Evolutionary conservation across 805 yeast genomes (phyloP).

Genomic region (Yarrowia keelungensis): DNA sequence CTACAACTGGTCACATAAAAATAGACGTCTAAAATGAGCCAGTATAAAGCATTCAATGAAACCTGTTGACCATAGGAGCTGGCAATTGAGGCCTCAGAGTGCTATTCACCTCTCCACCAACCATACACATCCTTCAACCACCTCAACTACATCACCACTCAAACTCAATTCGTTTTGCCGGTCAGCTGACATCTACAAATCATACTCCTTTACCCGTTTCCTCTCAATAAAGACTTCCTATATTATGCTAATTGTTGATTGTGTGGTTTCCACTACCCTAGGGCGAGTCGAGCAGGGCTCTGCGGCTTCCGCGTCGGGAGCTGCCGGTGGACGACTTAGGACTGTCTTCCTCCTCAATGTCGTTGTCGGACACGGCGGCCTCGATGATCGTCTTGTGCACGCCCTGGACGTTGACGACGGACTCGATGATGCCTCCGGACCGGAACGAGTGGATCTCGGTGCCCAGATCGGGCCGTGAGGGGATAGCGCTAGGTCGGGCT

Average conservation of each 20-base stretch:
- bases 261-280: neutral
- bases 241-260: constrained; percentile 31
- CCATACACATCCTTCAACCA: no score
- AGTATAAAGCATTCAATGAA: no score
- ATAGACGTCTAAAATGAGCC: no score
- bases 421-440: constrained; percentile 75
- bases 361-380: constrained; percentile 48
- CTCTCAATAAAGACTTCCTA: constrained; percentile 2
- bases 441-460: constrained; percentile 47
- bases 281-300: constrained; percentile 25
- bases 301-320: constrained; percentile 35
- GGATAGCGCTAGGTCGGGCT: constrained; percentile 33
- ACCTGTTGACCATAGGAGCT: no score
- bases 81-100: no score
- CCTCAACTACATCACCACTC: no score
- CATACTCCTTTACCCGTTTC: neutral
- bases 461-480: constrained; percentile 34
- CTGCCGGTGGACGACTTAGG: constrained; percentile 12
- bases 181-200: no score
- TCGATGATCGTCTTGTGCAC: constrained; percentile 86
- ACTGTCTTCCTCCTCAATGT: constrained; percentile 22
- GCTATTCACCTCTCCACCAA: no score
- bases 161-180: no score
- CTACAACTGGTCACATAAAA: no score
- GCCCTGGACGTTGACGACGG: constrained; percentile 82